Evolutionary conservation across 352 stramenopile species (phyloP), one percentile per base, ranked within the genome.

Genomic region (Pythium plurisporium): DNA sequence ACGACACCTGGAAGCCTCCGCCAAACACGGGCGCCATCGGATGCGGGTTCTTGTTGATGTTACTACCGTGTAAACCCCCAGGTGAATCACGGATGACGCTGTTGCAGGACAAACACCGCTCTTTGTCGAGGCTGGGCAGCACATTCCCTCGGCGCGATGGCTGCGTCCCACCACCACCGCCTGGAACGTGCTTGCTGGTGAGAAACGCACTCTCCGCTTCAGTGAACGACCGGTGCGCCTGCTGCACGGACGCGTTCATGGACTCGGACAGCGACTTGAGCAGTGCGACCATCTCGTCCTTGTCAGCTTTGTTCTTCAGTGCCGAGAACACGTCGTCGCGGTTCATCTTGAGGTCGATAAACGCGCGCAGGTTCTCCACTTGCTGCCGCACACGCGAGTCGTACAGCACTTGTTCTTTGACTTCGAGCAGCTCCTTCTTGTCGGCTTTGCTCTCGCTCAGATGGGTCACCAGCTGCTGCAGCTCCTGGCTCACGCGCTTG

Each of bases 341-440:
- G 67, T 91, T 94, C 83, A 94, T 94, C 71, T 94, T 94, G 62
- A 94, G 74, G 58, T 94, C 83, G 31, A 94, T 91, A 63, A 94
- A 91, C 11, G 83, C 84, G 7, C 83, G 76, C 42, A 94, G 42
- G 59, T 94, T 94, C 59, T 94, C 83, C 14, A 94, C 83, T 43
- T 94, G 83, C 51, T 94, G 83, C 0, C 83, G 79, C 43, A 94
- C 83, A 25, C 83, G 81, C 40, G 83, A 94, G 67, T 94, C 83
- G 51, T 94, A 94, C 5, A 94, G 74, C 34, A 94, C 83, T 41
- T 94, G 83, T 49, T 91, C 83, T 55, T 94, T 94, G 59, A 94
- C 73, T 56, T 94, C 83, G 14, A 94, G 78, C 12, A 94, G 55
- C 17, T 94, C 83, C 44, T 91, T 89, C 62, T 86, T 87, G 69